A percentile compares a stretch with the other conserved stretches of the same genome.
Conservation (phyloP, 805 yeast genomes). For the Phaffomyces opuntiae region DNA sequence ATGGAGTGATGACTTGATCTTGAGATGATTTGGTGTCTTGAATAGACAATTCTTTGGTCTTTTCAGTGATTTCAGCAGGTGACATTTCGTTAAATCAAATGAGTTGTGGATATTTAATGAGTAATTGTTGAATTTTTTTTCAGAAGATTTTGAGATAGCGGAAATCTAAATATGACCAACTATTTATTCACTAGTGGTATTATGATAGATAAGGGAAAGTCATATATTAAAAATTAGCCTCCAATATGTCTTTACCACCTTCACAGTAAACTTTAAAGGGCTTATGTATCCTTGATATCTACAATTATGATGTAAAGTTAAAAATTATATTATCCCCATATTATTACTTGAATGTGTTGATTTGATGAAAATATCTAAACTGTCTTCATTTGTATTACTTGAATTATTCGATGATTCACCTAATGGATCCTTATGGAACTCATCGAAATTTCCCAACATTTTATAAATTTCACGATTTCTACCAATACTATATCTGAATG, state of each 20-base stretch:
- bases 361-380: not conserved
- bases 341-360: no score
- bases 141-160: no score
- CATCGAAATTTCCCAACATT: constrained; percentile 14
- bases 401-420: not conserved
- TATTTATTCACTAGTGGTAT: no score
- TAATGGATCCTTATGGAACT: constrained; percentile 5
- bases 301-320: no score
- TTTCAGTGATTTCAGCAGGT: constrained; percentile 3
- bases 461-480: constrained; percentile 8
- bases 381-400: not conserved
- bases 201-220: no score
- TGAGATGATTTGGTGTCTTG: not conserved
- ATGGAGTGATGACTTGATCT: constrained; percentile 61
- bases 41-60: constrained; percentile 2
- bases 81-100: constrained; percentile 1
- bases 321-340: no score
- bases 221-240: no score
- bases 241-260: no score
- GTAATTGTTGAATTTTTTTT: no score
- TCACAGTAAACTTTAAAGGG: no score
- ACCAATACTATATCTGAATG: constrained; percentile 5
- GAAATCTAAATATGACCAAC: no score
- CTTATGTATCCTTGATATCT: no score
- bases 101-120: not conserved